A percentile compares a stretch with the other conserved stretches of the same genome.
phyloP scores from a whole-genome alignment of 163 green algal genomes.

The Botryococcus braunii region DNA sequence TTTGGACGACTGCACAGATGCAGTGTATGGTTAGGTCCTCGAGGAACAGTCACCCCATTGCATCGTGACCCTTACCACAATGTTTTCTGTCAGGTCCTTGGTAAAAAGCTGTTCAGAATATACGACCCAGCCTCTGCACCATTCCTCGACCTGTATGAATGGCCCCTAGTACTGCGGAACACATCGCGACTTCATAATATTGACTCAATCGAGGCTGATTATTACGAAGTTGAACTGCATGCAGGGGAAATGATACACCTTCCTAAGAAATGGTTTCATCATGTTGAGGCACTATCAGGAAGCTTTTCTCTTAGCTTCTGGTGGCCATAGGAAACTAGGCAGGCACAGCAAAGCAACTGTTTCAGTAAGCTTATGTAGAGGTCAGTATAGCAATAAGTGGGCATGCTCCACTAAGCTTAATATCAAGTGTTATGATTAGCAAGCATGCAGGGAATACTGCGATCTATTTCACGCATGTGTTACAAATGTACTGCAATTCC shows the following conservation, averaged over 20 bases:
- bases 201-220: too few relatives aligned
- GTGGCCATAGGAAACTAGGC: too few relatives aligned
- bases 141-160: slow-evolving; percentile 8
- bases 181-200: slow-evolving; percentile 8
- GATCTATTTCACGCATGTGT: too few relatives aligned
- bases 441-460: too few relatives aligned
- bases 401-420: too few relatives aligned
- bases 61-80: slow-evolving; percentile 23
- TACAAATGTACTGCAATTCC: too few relatives aligned
- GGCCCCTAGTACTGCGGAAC: slow-evolving; percentile 7
- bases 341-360: too few relatives aligned
- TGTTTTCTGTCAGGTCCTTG: slow-evolving; percentile 17
- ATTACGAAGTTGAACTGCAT: slow-evolving; percentile 7
- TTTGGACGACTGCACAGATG: slow-evolving; percentile 4
- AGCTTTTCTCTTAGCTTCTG: slow-evolving; percentile 23
- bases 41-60: slow-evolving; percentile 15
- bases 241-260: slow-evolving; percentile 19
- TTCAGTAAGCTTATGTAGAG: too few relatives aligned
- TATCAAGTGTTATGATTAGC: too few relatives aligned
- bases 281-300: slow-evolving; percentile 1
- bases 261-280: slow-evolving; percentile 17
- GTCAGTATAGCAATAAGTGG: too few relatives aligned
- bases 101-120: slow-evolving; percentile 11
- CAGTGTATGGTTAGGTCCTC: slow-evolving; percentile 17
- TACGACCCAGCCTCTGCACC: slow-evolving; percentile 2